Evolutionary conservation across 1,284 basidiomycete species (phyloP).

Genomic region (Athelia sp.): DNA sequence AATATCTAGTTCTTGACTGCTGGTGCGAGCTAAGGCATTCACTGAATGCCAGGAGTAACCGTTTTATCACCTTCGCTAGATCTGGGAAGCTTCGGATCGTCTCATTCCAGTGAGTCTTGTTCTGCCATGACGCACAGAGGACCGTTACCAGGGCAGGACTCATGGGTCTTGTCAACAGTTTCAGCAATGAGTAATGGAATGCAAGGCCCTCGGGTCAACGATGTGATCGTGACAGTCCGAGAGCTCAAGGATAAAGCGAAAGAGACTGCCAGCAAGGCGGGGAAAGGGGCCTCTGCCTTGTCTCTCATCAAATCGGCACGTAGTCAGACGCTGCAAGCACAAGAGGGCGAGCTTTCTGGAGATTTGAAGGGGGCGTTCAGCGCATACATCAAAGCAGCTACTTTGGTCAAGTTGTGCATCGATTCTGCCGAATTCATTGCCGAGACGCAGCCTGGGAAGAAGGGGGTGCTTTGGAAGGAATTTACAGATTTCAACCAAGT

Average conservation of each 20-base stretch:
- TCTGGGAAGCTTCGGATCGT: no score
- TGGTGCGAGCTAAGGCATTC: no score
- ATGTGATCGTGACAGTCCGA: conserved; percentile 27
- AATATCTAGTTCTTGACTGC: no score
- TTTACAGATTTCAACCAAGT: conserved; percentile 58
- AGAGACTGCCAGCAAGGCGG: conserved; percentile 47
- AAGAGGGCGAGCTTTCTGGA: conserved; percentile 45
- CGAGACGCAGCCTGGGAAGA: conserved; percentile 38
- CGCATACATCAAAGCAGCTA: conserved; percentile 55
- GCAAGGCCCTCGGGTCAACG: no score
- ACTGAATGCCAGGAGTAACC: no score
- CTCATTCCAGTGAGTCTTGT: no score
- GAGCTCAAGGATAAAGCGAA: conserved; percentile 64
- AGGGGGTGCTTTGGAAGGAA: conserved; percentile 49
- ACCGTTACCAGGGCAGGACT: no score
- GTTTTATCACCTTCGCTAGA: no score
- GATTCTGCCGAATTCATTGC: conserved; percentile 52
- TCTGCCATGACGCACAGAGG: no score
- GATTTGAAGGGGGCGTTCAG: conserved; percentile 57
- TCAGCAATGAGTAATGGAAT: no score
- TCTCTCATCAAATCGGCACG: conserved; percentile 58
- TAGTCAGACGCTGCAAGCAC: conserved; percentile 45
- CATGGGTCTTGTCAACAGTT: no score
- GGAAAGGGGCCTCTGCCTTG: conserved; percentile 48
- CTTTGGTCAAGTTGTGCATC: conserved; percentile 50